Percentiles rank a stretch among this genome's conserved stretches.
Evolutionary conservation across 1,284 basidiomycete species (phyloP).

Genomic region (Trichosporon inkin): DNA sequence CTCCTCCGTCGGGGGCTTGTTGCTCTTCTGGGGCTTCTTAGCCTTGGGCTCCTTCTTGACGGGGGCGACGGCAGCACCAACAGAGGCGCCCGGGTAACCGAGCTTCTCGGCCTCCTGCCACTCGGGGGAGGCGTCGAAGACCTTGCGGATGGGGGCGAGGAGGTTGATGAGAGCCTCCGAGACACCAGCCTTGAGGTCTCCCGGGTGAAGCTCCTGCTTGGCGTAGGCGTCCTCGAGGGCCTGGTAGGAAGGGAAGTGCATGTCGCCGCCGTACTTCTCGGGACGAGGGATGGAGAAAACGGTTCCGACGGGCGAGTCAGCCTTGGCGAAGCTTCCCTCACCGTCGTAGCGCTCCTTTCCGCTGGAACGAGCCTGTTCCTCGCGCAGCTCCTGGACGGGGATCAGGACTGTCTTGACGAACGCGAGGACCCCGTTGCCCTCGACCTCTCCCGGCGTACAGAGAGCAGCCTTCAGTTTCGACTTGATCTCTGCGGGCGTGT

Average conservation of each 20-base stretch:
- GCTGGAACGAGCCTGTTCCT: constrained; percentile 54
- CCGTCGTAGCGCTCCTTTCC: constrained; percentile 37
- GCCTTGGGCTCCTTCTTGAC: constrained; percentile 28
- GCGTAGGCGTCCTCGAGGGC: constrained; percentile 73
- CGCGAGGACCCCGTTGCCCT: constrained; percentile 85
- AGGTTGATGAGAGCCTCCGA: constrained; percentile 72
- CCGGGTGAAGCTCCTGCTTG: constrained; percentile 75
- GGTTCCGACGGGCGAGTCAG: constrained; percentile 72
- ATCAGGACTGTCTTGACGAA: constrained; percentile 87
- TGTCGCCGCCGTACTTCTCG: constrained; percentile 76
- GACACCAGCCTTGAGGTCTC: constrained; percentile 81
- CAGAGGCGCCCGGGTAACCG: constrained; percentile 73
- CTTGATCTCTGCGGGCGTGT: constrained; percentile 73
- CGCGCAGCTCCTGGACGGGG: constrained; percentile 72
- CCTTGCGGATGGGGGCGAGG: constrained; percentile 73
- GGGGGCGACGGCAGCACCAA: constrained; percentile 25
- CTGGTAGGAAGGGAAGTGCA: constrained; percentile 68
- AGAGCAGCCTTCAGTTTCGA: constrained; percentile 90
- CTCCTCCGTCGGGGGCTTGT: constrained; percentile 45
- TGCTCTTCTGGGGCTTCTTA: constrained; percentile 25
- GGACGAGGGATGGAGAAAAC: constrained; percentile 74
- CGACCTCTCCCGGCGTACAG: constrained; percentile 87
- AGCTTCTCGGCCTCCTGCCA: constrained; percentile 73
- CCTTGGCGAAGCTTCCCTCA: constrained; percentile 58
- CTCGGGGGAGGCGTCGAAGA: constrained; percentile 70